Base-by-base conservation (phyloP, 2,329 filamentous ascomycete species). In the Paecilomyces sp. region DNA sequence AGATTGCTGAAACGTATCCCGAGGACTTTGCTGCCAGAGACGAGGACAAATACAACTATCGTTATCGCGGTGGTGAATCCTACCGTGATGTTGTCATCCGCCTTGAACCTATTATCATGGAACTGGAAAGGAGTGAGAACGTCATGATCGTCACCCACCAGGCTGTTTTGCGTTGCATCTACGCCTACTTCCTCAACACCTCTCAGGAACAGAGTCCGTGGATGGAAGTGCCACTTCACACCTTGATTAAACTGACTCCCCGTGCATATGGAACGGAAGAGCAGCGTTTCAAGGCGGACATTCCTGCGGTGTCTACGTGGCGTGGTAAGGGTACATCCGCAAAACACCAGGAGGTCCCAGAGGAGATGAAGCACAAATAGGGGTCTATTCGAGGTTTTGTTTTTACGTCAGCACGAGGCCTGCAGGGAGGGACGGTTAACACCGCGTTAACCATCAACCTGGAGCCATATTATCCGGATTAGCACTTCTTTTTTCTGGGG, bases 31-130 rank as follows among this genome's bases (percentile, higher is more conserved):
- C 87, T 56, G 92, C 93, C 34, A 91, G 94, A 63, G 94, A 99
- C 75, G 91, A 96, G 66, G 94, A 99, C 81, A 99, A 99, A 77
- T 97, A 97, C 85, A 97, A 99, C 80, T 99, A 99, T 79, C 91
- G 94, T 60, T 99, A 99, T 77, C 88, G 94, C 4, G 94, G 94
- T 63, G 94, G 94, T 58, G 94, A 99, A 78, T 95, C 90, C 62
- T 90, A 99, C 75, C 90, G 93, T 59, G 94, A 99, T 70, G 93
- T 99, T 1, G 94, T 99, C 50, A 97, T 97, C 69, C 91, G 94
- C 0, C 86, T 99, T 0, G 94, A 99, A 72, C 94, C 94, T 63
- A 99, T 99, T 77, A 99, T 99, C 78, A 99, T 99, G 94, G 94
- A 99, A 74, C 82, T 99, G 57, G 94, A 99, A 76, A 86, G 94